Percentiles rank a stretch among this genome's conserved stretches.
These are phyloP conservation scores for Neonectria ditissima DNA, from an alignment of 2,329 filamentous ascomycete genomes.

Conservation along the genomic window DNA sequence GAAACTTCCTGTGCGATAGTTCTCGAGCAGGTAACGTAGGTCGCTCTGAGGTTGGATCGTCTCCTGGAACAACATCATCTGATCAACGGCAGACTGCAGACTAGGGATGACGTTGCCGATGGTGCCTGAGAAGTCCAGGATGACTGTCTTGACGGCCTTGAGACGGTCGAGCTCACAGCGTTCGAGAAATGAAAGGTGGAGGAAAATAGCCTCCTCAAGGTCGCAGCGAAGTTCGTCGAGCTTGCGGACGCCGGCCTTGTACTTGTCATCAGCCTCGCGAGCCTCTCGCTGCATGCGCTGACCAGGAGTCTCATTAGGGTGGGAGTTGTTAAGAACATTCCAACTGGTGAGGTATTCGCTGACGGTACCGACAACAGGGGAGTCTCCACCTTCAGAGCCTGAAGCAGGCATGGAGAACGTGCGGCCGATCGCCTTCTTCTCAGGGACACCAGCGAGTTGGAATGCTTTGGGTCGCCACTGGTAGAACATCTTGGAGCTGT, in stretches of 20 bases:
- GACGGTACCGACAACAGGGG: constrained; percentile 83
- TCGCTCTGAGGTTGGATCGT: constrained; percentile 95
- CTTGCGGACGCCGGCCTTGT: constrained; percentile 87
- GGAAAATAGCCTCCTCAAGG: constrained; percentile 93
- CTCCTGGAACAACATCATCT: constrained; percentile 99
- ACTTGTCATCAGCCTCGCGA: constrained; percentile 89
- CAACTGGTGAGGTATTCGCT: constrained; percentile 91
- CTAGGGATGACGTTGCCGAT: constrained; percentile 98
- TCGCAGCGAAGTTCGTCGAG: constrained; percentile 92
- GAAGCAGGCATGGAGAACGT: constrained; percentile 79
- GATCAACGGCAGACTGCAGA: constrained; percentile 93
- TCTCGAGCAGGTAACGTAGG: constrained; percentile 93
- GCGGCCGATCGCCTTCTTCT: constrained; percentile 83
- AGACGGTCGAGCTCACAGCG: constrained; percentile 95
- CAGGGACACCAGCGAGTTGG: constrained; percentile 85
- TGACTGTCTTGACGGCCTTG: constrained; percentile 97
- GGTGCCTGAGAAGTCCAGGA: constrained; percentile 96
- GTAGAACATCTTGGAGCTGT: constrained; percentile 97
- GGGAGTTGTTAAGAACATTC: constrained; percentile 85
- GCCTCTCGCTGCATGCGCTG: constrained; percentile 91
- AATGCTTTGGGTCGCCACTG: constrained; percentile 97
- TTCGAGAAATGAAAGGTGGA: constrained; percentile 95
- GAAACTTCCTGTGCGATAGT: constrained; percentile 94
- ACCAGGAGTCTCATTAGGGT: constrained; percentile 92
- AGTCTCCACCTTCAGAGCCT: constrained; percentile 70